phyloP scores from a whole-genome alignment of 208 protist species.

The Wallacemonas rigidus region DNA sequence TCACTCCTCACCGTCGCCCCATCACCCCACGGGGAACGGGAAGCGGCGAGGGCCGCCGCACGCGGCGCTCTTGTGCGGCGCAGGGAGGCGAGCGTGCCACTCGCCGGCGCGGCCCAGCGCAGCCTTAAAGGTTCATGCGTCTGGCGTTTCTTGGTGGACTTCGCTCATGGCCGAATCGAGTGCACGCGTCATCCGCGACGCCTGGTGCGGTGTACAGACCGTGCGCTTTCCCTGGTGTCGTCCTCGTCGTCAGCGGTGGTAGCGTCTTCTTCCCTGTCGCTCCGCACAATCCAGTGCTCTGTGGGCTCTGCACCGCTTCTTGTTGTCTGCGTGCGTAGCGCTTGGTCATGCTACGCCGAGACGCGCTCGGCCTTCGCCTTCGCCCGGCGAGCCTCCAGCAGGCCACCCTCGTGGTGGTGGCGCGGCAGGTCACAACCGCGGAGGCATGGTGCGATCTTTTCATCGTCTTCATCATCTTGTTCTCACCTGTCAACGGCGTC shows the following conservation, averaged over 20 bases:
- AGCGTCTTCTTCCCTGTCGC: background rate
- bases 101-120: slow-evolving; percentile 5
- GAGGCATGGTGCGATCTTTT: background rate
- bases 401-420: slow-evolving; percentile 10
- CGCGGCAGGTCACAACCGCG: background rate
- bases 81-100: background rate
- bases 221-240: background rate
- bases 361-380: slow-evolving; percentile 34
- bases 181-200: too few relatives aligned
- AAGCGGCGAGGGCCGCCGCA: background rate
- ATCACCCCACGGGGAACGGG: background rate
- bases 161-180: too few relatives aligned
- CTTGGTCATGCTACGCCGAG: slow-evolving; percentile 31
- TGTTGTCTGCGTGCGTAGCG: slow-evolving; percentile 34
- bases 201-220: background rate
- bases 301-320: slow-evolving; percentile 18
- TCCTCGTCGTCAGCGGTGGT: background rate
- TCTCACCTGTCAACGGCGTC: too few relatives aligned
- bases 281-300: background rate
- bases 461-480: background rate
- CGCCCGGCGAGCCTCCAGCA: slow-evolving; percentile 19
- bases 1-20: background rate
- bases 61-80: background rate
- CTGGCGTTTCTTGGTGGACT: slow-evolving; percentile 2
- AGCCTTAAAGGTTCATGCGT: background rate